Evolutionary conservation across 306 rosid genomes (phyloP).

Genomic region (Sicyos baderoa): DNA sequence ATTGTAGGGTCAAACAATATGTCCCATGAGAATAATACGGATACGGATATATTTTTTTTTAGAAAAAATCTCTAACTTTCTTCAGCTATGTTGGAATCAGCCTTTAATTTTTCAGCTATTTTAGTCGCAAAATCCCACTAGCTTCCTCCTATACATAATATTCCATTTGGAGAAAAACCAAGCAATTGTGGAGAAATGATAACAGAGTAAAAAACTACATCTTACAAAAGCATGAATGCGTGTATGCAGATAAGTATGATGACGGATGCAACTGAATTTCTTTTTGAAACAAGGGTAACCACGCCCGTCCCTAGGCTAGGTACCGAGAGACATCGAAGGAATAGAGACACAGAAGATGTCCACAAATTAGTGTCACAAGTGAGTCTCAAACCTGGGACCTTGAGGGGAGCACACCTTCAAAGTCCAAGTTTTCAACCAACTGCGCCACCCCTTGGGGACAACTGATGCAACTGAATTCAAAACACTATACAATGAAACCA

Average conservation of each 20-base stretch:
- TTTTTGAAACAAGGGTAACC: too few relatives aligned
- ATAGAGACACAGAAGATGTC: too few relatives aligned
- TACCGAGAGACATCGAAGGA: too few relatives aligned
- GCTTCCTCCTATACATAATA: neutral
- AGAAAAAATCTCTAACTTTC: neutral
- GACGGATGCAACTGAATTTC: neutral
- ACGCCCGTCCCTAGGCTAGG: too few relatives aligned
- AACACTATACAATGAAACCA: neutral
- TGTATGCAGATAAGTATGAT: constrained; percentile 16
- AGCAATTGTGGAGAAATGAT: neutral
- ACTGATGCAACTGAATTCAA: neutral
- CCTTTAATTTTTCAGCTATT: neutral
- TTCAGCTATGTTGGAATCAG: neutral
- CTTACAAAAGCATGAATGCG: neutral
- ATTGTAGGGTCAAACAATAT: too few relatives aligned
- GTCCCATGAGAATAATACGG: too few relatives aligned
- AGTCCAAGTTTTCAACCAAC: too few relatives aligned
- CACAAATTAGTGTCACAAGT: too few relatives aligned
- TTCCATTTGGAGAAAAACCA: neutral
- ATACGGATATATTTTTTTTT: too few relatives aligned
- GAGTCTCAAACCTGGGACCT: too few relatives aligned
- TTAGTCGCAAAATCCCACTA: neutral
- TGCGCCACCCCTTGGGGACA: too few relatives aligned
- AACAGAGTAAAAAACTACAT: neutral
- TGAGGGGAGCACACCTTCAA: too few relatives aligned